Percentiles rank a stretch among this genome's conserved stretches.
These are phyloP conservation scores for Phyllosticta citribraziliensis DNA, from an alignment of 2,329 filamentous ascomycete genomes.

Conservation along the genomic window DNA sequence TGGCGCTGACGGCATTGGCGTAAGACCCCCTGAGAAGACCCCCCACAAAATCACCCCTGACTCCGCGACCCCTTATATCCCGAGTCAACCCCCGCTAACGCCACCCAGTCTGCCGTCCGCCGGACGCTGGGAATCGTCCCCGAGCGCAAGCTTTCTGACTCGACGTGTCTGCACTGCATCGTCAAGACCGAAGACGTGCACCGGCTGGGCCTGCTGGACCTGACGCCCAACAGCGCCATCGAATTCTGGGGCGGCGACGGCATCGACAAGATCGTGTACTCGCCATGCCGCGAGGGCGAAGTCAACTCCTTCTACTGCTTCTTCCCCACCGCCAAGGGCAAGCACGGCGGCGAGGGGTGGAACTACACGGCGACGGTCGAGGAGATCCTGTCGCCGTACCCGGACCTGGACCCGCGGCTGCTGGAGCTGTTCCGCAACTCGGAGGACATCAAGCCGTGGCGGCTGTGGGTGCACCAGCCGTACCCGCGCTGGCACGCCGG, in stretches of 20 bases:
- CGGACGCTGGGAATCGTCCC: constrained; percentile 53
- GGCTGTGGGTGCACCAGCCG: constrained; percentile 54
- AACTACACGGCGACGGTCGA: constrained; percentile 39
- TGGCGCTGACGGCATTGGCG: constrained; percentile 57
- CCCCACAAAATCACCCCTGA: no score
- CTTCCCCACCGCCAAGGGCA: constrained; percentile 48
- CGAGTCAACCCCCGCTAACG: neutral
- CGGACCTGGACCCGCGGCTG: constrained; percentile 49
- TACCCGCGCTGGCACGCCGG: constrained; percentile 48
- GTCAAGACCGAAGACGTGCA: constrained; percentile 52
- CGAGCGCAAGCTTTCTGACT: constrained; percentile 49
- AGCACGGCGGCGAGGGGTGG: neutral
- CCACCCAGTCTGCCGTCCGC: constrained; percentile 43
- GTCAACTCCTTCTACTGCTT: constrained; percentile 62
- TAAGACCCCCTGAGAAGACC: neutral
- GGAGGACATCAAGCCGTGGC: constrained; percentile 54
- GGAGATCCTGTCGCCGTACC: constrained; percentile 52
- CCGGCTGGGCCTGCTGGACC: constrained; percentile 51
- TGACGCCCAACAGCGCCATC: constrained; percentile 49
- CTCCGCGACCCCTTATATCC: no score
- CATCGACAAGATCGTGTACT: constrained; percentile 61
- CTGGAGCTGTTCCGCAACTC: constrained; percentile 49
- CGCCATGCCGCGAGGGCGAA: constrained; percentile 56
- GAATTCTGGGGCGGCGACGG: constrained; percentile 64
- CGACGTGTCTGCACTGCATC: constrained; percentile 56